Evolutionary conservation across 176 grass and related monocot genomes (phyloP), one percentile per base, ranked within the genome.

Genomic region (Triticum timopheevii): DNA sequence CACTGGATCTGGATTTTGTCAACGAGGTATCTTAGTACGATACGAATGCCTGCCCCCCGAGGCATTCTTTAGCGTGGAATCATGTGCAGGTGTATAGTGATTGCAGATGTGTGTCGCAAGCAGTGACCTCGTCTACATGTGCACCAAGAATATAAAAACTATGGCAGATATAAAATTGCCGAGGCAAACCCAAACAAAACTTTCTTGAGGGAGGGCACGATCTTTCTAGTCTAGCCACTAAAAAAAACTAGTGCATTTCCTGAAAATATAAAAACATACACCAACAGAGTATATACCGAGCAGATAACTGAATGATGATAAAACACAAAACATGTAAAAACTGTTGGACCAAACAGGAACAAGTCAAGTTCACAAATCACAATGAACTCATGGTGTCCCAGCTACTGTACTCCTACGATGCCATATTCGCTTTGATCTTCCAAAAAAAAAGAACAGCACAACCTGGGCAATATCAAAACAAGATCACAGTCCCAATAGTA

Each of bases 371-470:
- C 39, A 15, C n/a, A 6, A 49, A 12, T 73, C 39, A 45, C n/a
- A 6, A 49, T 13, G n/a, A 13, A 12, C 15, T 11, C 20, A 20
- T 1, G 34, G 3, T 85, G 25, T 64, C 30, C 50, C 15, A 28
- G 12, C 39, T 86, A 69, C 16, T 71, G 3, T 54, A 82, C 49
- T 50, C 73, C 30, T 35, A 24, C 13, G 25, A 3, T n/a, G 13
- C 61, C 76, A 49, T 84, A 63, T 84, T 91, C 45, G 27, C 30
- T 62, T 81, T 61, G 68, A 20, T 76, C 52, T 49, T 61, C 24
- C 25, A 52, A 15, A 17, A 52, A 16, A 47, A 15, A 13, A 30
- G 11, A 15, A 77, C 69, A 78, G 30, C 38, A 69, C 22, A 63
- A 8, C 52, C 36, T 16, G 33, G 15, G 36, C 73, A 76, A 28